Evolutionary conservation across 192 early-diverging fungal species (phyloP).

Genomic region (Coemansia brasiliensis): DNA sequence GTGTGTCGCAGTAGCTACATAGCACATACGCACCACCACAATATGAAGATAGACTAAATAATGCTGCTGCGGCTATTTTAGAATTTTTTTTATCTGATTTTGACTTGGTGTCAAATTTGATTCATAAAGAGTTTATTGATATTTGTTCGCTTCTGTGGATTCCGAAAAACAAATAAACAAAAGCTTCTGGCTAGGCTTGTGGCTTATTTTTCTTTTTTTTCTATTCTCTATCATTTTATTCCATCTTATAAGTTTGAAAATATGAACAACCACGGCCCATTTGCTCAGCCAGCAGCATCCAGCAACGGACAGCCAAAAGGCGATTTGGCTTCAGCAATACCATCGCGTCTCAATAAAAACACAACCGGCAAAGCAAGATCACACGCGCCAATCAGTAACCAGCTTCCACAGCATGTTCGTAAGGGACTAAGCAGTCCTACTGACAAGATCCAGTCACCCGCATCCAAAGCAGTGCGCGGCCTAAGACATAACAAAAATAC

Average conservation of each 20-base stretch:
- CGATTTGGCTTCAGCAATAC: too few relatives aligned
- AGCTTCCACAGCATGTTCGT: constrained; percentile 17
- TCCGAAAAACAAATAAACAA: constrained; percentile 1
- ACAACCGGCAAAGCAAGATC: too few relatives aligned
- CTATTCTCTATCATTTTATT: not conserved
- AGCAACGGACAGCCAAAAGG: too few relatives aligned
- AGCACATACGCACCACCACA: constrained; percentile 33
- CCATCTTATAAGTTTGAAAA: too few relatives aligned
- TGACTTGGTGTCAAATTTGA: not conserved
- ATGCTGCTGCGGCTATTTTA: not conserved
- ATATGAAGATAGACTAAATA: constrained; percentile 34
- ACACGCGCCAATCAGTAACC: not conserved
- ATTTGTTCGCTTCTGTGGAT: too few relatives aligned
- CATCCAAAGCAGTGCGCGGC: constrained; percentile 31
- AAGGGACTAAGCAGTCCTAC: constrained; percentile 38
- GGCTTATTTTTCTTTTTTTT: not conserved
- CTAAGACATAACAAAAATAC: constrained; percentile 34
- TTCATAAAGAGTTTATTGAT: not conserved
- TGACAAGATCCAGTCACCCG: constrained; percentile 47
- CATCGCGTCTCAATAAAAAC: too few relatives aligned
- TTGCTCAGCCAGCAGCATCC: too few relatives aligned
- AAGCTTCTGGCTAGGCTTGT: not conserved
- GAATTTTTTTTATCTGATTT: constrained; percentile 5
- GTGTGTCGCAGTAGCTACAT: constrained; percentile 46
- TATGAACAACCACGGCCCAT: too few relatives aligned